Percentiles rank a stretch among this genome's conserved stretches.
Conservation (phyloP, 371 early-diverging fungal species). For the Coemansia sp. region DNA sequence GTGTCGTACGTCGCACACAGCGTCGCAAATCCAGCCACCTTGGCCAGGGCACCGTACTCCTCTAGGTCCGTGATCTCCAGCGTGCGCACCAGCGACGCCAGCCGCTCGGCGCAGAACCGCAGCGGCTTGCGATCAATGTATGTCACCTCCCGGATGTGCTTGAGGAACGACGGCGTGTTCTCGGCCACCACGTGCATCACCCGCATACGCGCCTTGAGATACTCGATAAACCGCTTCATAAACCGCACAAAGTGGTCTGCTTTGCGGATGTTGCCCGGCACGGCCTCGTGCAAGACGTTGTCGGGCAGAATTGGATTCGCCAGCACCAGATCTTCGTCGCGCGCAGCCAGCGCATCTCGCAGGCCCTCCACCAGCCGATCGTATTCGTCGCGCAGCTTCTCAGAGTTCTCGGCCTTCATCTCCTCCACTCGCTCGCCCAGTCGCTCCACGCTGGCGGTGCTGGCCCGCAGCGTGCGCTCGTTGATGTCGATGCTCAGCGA, state of each 20-base stretch:
- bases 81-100: slow-evolving; percentile 86
- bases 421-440: slow-evolving; percentile 74
- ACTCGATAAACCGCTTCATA: slow-evolving; percentile 96
- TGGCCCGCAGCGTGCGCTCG: slow-evolving; percentile 86
- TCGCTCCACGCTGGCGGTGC: slow-evolving; percentile 74
- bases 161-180: slow-evolving; percentile 89
- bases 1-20: slow-evolving; percentile 95
- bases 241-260: slow-evolving; percentile 99
- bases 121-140: slow-evolving; percentile 93
- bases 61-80: slow-evolving; percentile 90
- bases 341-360: slow-evolving; percentile 67
- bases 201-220: slow-evolving; percentile 97
- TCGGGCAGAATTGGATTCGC: slow-evolving; percentile 89
- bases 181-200: slow-evolving; percentile 98
- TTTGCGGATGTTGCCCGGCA: slow-evolving; percentile 98
- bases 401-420: slow-evolving; percentile 83
- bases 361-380: slow-evolving; percentile 86
- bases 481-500: slow-evolving; percentile 94
- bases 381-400: slow-evolving; percentile 88
- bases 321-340: slow-evolving; percentile 76
- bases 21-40: slow-evolving; percentile 95
- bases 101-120: slow-evolving; percentile 91
- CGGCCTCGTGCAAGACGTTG: slow-evolving; percentile 88
- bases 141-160: slow-evolving; percentile 90
- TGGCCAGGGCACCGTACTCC: slow-evolving; percentile 80